Conservation (phyloP, 2,329 filamentous ascomycete species). For the Colletotrichum aenigma region DNA sequence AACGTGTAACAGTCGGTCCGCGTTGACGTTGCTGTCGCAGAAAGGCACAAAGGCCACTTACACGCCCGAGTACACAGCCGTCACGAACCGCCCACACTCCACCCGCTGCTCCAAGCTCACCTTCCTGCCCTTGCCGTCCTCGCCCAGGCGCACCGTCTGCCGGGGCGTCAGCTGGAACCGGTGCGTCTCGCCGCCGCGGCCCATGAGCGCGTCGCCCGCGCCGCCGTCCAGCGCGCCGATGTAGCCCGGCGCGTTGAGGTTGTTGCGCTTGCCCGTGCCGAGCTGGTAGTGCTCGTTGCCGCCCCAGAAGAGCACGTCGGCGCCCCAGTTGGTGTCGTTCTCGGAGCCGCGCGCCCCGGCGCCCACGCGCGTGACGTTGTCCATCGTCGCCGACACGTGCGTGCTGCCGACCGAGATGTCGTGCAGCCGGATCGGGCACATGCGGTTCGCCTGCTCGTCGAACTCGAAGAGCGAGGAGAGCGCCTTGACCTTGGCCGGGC, state of each 20-base stretch:
- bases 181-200: conserved; percentile 67
- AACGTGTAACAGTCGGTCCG: conserved; percentile 4
- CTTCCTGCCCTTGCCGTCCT: conserved; percentile 65
- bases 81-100: conserved; percentile 83
- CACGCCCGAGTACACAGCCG: conserved; percentile 78
- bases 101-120: conserved; percentile 84
- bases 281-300: conserved; percentile 94
- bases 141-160: conserved; percentile 69
- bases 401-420: conserved; percentile 77
- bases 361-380: conserved; percentile 74
- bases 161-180: conserved; percentile 82
- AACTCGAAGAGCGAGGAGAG: conserved; percentile 88
- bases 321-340: conserved; percentile 85
- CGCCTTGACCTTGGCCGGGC: conserved; percentile 79
- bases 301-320: conserved; percentile 91
- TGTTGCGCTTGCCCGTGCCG: conserved; percentile 87
- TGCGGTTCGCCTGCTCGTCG: conserved; percentile 71
- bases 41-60: conserved; percentile 27
- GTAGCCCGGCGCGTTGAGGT: conserved; percentile 76
- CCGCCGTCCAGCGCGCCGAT: conserved; percentile 76
- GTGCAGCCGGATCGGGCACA: conserved; percentile 79
- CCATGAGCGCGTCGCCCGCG: conserved; percentile 61
- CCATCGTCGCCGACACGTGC: conserved; percentile 83
- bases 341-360: conserved; percentile 54
- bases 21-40: neutral